These are phyloP conservation scores for Alternaria sp. DNA, from an alignment of 2,329 filamentous ascomycete species.

Conservation along the genomic window DNA sequence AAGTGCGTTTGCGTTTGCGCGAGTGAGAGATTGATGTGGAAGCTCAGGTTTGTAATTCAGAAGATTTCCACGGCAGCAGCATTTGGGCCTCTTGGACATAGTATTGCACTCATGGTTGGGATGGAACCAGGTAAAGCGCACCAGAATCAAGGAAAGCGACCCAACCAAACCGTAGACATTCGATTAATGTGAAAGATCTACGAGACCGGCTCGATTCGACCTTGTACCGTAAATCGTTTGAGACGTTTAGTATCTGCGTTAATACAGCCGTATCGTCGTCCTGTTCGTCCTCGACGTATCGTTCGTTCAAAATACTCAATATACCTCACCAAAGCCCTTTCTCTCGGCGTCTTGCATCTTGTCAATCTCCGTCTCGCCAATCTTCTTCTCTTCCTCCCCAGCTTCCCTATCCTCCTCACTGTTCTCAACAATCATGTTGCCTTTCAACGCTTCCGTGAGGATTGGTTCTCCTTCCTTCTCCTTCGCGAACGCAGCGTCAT, in stretches of 20 bases:
- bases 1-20: background rate
- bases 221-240: background rate
- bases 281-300: background rate
- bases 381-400: slow-evolving; percentile 24
- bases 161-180: background rate
- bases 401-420: slow-evolving; percentile 29
- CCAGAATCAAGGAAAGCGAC: background rate
- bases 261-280: background rate
- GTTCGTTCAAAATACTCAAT: slow-evolving; percentile 22
- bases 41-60: background rate
- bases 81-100: background rate
- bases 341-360: slow-evolving; percentile 38
- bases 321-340: slow-evolving; percentile 42
- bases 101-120: background rate
- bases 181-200: background rate
- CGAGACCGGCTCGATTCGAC: background rate
- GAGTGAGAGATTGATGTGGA: background rate
- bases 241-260: background rate
- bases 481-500: slow-evolving; percentile 18
- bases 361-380: slow-evolving; percentile 36
- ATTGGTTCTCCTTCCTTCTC: slow-evolving; percentile 27
- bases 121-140: background rate
- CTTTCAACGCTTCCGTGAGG: slow-evolving; percentile 42
- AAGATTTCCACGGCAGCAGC: background rate
- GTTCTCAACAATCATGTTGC: slow-evolving; percentile 44